Conservation (phyloP, 345 rosid genomes). For the sweet orange (Citrus sinensis) region DNA sequence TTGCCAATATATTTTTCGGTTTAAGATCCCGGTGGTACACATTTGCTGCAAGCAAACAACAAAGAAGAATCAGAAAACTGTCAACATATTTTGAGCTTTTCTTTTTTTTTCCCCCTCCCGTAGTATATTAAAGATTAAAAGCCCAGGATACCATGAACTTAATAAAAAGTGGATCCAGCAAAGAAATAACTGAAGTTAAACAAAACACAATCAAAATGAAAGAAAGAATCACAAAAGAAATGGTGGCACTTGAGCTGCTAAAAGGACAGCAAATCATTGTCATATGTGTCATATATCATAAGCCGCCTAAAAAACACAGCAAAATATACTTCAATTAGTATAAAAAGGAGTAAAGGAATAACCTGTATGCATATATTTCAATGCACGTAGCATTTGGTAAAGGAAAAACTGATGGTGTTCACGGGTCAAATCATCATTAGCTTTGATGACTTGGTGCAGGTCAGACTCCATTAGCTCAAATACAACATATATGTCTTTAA, state of each 20-base stretch:
- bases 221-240: neutral
- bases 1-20: conserved; percentile 95
- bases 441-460: conserved; percentile 97
- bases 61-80: conserved; percentile 24
- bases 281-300: neutral
- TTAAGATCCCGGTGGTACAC: conserved; percentile 98
- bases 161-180: neutral
- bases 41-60: conserved; percentile 55
- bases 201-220: neutral
- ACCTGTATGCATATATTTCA: conserved; percentile 99
- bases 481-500: conserved; percentile 86
- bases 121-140: neutral
- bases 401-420: conserved; percentile 98
- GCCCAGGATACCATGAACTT: neutral
- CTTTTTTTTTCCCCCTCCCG: neutral
- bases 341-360: neutral
- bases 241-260: neutral
- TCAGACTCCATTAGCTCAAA: conserved; percentile 99
- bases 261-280: neutral
- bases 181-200: neutral
- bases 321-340: neutral
- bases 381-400: conserved; percentile 95
- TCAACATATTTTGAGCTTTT: neutral
- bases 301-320: neutral
- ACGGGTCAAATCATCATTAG: conserved; percentile 92